phyloP scores from a whole-genome alignment of 805 yeast genomes.

The Schwanniomyces yamadae region DNA sequence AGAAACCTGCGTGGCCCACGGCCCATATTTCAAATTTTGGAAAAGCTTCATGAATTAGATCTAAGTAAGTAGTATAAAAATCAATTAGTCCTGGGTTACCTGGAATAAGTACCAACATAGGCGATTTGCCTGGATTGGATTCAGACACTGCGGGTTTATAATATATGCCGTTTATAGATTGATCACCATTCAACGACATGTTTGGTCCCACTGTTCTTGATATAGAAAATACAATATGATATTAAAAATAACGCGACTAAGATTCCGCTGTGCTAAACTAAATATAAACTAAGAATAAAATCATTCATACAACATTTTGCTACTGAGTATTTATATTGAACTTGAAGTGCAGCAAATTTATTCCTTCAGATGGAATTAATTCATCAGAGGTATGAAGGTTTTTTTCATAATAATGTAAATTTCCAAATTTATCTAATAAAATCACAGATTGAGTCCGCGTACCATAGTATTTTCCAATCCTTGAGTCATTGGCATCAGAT shows the following conservation, averaged over 20 bases:
- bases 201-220: no score
- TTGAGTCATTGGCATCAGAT: slow-evolving; percentile 11
- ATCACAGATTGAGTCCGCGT: slow-evolving; percentile 86
- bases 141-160: slow-evolving; percentile 14
- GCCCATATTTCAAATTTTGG: slow-evolving; percentile 55
- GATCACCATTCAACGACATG: no score
- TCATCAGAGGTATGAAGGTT: slow-evolving; percentile 53
- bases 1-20: slow-evolving; percentile 65
- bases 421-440: slow-evolving; percentile 51
- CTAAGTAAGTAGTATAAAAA: slow-evolving; percentile 58
- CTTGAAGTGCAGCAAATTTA: no score
- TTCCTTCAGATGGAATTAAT: no score
- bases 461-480: slow-evolving; percentile 65
- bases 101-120: slow-evolving; percentile 59
- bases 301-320: no score
- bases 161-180: slow-evolving; percentile 23
- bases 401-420: slow-evolving; percentile 59
- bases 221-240: no score
- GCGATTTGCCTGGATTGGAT: slow-evolving; percentile 16
- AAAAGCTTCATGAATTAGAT: slow-evolving; percentile 35
- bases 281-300: no score
- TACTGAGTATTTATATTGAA: no score
- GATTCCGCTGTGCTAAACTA: no score
- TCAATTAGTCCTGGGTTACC: slow-evolving; percentile 78
- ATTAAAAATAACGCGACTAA: no score